Base-by-base conservation (phyloP, 2,329 filamentous ascomycete genomes). In the Monascus ruber region DNA sequence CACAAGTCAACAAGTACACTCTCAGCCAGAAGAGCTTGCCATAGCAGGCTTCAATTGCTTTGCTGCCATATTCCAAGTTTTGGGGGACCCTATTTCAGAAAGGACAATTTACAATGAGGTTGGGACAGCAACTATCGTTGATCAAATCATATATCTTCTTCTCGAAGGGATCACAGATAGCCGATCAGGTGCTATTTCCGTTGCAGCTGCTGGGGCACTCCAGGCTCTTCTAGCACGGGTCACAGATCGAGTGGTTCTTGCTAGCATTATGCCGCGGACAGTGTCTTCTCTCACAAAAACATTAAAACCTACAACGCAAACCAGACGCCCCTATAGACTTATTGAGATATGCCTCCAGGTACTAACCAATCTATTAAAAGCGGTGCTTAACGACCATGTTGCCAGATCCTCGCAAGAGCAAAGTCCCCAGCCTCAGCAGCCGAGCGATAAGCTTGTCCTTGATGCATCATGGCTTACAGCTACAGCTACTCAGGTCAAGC, bases 201-300 rank as follows among this genome's bases (percentile, higher is more conserved):
- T 81, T 4, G 75, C 82, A 47, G 83, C 86, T 5, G 66, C 85
- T 3, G 60, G 68, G 8, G 77, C 83, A 5, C 57, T 95, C 2
- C 64, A 74, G 37, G 66, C 74, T 1, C 64, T 91, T 5, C 76
- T 79, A 47, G 53, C 59, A 5, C 75, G 77, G 24, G 71, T 94
- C 33, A 77, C 73, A 38, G 82, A 91, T 51, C 74, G 74, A 35
- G 74, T 83, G n/a, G 77, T 84, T 2, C 68, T 94, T 40, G 85
- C 86, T 6, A 88, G 77, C 44, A 91, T 98, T 53, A 70, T 96
- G 33, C 91, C 93, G 0, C 86, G 88, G 6, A 85, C 85, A 0
- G 76, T 94, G 0, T 96, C 91, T 3, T 77, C 79, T 1, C 66
- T 98, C 24, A 80, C 83, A 2, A 88, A 82, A 52, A 67, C 86